phyloP scores from a whole-genome alignment of 2,329 filamentous ascomycete species.

The Monilinia polystroma region DNA sequence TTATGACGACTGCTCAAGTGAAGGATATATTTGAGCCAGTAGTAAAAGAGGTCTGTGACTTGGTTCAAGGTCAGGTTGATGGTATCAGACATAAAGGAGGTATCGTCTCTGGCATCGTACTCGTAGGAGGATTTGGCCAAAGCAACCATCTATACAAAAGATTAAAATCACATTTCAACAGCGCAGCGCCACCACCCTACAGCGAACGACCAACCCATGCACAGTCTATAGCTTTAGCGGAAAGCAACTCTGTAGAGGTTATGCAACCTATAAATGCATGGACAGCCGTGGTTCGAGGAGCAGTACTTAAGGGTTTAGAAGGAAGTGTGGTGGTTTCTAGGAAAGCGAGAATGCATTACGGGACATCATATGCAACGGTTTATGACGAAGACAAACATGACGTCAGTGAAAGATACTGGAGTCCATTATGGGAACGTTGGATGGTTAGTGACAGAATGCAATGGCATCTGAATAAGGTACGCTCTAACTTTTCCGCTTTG shows the following conservation, averaged over 20 bases:
- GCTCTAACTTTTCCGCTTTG: neutral
- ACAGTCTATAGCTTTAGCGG: constrained; percentile 47
- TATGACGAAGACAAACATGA: constrained; percentile 75
- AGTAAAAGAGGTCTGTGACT: constrained; percentile 66
- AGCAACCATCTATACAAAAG: constrained; percentile 72
- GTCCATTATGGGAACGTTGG: constrained; percentile 76
- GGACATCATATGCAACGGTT: constrained; percentile 76
- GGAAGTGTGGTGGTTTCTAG: constrained; percentile 77
- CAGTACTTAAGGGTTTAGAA: constrained; percentile 71
- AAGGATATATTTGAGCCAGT: constrained; percentile 76
- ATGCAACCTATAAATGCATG: constrained; percentile 81
- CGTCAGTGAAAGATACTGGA: constrained; percentile 74
- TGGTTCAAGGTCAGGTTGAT: constrained; percentile 67
- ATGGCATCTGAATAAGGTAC: constrained; percentile 76
- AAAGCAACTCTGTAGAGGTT: constrained; percentile 65
- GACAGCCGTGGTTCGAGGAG: constrained; percentile 77
- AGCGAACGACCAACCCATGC: constrained; percentile 70
- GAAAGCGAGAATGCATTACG: constrained; percentile 70
- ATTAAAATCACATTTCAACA: constrained; percentile 67
- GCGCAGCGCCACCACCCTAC: constrained; percentile 53
- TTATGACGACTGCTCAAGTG: constrained; percentile 67
- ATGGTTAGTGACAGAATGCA: constrained; percentile 83
- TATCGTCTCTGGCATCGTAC: constrained; percentile 69
- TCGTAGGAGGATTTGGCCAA: constrained; percentile 80
- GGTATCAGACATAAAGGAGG: constrained; percentile 60